Evolutionary conservation across 176 grass and related monocot genomes (phyloP), one percentile per base, ranked within the genome.

Genomic region (Rhynchospora breviuscula): DNA sequence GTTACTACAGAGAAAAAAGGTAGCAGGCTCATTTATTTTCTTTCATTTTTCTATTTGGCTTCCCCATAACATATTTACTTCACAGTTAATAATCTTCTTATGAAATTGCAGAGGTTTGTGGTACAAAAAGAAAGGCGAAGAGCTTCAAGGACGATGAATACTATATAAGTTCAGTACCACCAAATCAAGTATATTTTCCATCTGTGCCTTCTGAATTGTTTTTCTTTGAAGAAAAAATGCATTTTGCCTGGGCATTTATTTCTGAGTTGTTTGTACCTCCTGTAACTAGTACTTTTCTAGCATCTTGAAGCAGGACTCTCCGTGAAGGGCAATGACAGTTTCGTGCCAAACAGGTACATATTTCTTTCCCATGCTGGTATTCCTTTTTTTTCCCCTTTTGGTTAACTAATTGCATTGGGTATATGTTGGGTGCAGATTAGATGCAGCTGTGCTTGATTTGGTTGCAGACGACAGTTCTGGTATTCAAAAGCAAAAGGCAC

Each of bases 381-480:
- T 75, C 47, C 58, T 79, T 8, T 17, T 14, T 81, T 6, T 65
- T 7, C 23, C 51, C 23, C 13, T 74, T n/a, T 74, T 68, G 19
- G 46, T 52, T 51, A 74, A 25, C 70, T 74, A 14, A 74, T 45
- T 13, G 19, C 46, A 52, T 74, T 49, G 45, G 10, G 46, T 21
- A 74, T 74, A 25, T 74, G n/a, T 74, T 51, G 8, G 57, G 15
- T 93, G 84, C 89, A 95, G 96, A 90, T 91, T 95, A 79, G 91
- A 98, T 8, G 87, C 91, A 71, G 96, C 93, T 86, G 96, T 98
- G 73, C 96, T 98, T 84, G 89, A 98, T 91, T 87, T 98, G 87
- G 89, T 95, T 8, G 91, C 90, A 73, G 96, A 98, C 87, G 96
- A 98, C 88, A 88, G 86, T 85, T 91, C 90, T 84, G 90, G 93